These are phyloP conservation scores for Erodium texanum DNA, from an alignment of 441 rosid genomes.

Conservation along the genomic window DNA sequence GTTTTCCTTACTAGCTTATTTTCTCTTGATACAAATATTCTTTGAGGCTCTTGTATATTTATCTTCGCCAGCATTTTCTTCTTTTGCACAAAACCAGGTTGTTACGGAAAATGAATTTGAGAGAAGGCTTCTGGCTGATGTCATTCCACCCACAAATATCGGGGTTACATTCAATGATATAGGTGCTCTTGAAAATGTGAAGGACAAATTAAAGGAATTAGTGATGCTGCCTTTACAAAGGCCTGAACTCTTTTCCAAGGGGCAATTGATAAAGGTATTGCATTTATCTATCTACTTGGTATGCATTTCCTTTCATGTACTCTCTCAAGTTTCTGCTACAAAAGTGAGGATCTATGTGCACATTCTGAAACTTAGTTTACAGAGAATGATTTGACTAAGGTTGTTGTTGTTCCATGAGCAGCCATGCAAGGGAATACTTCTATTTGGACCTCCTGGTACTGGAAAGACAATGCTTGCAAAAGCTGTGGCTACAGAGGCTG, in stretches of 20 bases:
- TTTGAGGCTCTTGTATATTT: not conserved
- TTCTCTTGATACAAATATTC: not conserved
- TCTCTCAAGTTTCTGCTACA: not conserved
- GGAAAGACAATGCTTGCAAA: conserved; percentile 99
- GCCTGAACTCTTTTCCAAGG: conserved; percentile 93
- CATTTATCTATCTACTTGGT: not conserved
- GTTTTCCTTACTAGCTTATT: too few relatives aligned
- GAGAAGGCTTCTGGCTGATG: conserved; percentile 88
- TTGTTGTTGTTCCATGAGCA: conserved; percentile 27
- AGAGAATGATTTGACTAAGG: not conserved
- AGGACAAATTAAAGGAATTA: conserved; percentile 93
- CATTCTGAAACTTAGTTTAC: not conserved
- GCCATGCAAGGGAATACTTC: conserved; percentile 93
- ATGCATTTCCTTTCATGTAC: not conserved
- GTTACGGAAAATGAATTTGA: conserved; percentile 96
- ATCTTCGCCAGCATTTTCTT: not conserved
- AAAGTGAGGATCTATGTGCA: not conserved
- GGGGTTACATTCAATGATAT: conserved; percentile 94
- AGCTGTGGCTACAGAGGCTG: conserved; percentile 99
- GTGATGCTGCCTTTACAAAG: conserved; percentile 99
- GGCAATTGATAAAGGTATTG: conserved; percentile 85
- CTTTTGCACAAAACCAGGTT: conserved; percentile 48
- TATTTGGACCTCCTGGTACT: conserved; percentile 99
- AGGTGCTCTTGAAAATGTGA: conserved; percentile 94
- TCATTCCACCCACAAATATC: conserved; percentile 88